Conservation (phyloP, 2,329 filamentous ascomycete genomes). For the Beauveria sp. region DNA sequence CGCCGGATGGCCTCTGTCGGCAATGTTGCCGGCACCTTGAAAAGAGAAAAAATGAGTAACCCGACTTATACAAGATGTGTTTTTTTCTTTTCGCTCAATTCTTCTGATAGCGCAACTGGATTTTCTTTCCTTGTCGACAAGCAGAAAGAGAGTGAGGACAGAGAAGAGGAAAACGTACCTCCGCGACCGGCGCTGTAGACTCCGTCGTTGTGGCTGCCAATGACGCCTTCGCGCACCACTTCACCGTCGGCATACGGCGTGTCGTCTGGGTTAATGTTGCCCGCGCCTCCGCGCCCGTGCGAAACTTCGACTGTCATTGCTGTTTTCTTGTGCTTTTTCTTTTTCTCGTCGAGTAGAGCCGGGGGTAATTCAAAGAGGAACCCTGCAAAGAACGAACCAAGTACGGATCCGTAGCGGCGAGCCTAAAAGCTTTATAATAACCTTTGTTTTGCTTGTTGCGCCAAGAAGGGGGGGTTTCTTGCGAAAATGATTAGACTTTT, state of each 20-base stretch:
- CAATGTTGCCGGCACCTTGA: constrained; percentile 51
- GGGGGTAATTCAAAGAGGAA: no score
- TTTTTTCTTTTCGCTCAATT: not conserved
- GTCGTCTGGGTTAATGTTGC: constrained; percentile 52
- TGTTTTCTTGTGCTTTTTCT: not conserved
- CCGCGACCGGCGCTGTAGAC: constrained; percentile 52
- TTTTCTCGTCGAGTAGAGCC: no score
- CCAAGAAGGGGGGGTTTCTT: not conserved
- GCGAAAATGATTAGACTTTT: not conserved
- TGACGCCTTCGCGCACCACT: constrained; percentile 47
- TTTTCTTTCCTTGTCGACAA: not conserved
- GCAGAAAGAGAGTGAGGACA: not conserved
- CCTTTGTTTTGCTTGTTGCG: not conserved
- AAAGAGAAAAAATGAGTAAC: not conserved
- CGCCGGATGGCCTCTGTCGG: constrained; percentile 35
- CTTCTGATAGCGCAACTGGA: no score
- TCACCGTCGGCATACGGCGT: constrained; percentile 56
- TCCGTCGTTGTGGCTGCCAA: constrained; percentile 50
- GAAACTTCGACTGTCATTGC: constrained; percentile 42
- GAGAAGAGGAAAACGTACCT: constrained; percentile 32
- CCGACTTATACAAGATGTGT: not conserved
- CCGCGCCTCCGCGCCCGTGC: constrained; percentile 53
- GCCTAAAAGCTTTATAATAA: not conserved
- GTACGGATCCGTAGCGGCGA: not conserved
- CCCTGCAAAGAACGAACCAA: no score